Conservation (phyloP, 2,329 filamentous ascomycete genomes). For the Calonectria hawksworthii region DNA sequence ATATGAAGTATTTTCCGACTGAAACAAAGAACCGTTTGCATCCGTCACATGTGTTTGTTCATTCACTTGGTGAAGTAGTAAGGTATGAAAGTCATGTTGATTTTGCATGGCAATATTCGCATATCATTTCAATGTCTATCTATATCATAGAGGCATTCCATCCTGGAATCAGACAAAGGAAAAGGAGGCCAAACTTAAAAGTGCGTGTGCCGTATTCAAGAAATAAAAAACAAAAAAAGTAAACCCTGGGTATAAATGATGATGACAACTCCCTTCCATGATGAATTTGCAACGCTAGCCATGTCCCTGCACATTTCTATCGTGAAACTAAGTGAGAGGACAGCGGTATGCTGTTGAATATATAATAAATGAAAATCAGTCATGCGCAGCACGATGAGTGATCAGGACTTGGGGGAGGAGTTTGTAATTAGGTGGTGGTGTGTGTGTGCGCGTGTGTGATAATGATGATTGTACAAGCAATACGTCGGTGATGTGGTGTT, state of each 20-base stretch:
- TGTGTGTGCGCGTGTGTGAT: background rate
- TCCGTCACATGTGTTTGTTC: background rate
- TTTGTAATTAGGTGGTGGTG: conserved; percentile 11
- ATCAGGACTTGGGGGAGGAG: background rate
- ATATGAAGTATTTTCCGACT: background rate
- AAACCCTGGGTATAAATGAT: conserved; percentile 43
- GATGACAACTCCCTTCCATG: conserved; percentile 35
- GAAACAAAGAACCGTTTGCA: background rate
- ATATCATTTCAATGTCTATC: conserved; percentile 38
- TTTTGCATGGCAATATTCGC: conserved; percentile 36
- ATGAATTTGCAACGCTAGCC: conserved; percentile 34
- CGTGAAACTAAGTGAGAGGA: conserved; percentile 3
- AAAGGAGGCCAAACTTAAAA: conserved; percentile 20
- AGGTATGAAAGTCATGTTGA: background rate
- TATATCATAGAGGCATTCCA: conserved; percentile 20
- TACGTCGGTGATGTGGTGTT: background rate
- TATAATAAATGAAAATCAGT: background rate
- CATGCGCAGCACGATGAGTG: conserved; percentile 18
- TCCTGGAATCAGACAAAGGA: conserved; percentile 14
- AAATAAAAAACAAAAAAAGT: conserved; percentile 11
- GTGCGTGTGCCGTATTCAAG: background rate
- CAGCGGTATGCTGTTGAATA: background rate
- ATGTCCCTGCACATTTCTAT: conserved; percentile 26
- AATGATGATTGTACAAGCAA: background rate
- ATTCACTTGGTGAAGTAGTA: background rate